Conservation (phyloP, 1,284 basidiomycete species). For the Leucoagaricus sp. region DNA sequence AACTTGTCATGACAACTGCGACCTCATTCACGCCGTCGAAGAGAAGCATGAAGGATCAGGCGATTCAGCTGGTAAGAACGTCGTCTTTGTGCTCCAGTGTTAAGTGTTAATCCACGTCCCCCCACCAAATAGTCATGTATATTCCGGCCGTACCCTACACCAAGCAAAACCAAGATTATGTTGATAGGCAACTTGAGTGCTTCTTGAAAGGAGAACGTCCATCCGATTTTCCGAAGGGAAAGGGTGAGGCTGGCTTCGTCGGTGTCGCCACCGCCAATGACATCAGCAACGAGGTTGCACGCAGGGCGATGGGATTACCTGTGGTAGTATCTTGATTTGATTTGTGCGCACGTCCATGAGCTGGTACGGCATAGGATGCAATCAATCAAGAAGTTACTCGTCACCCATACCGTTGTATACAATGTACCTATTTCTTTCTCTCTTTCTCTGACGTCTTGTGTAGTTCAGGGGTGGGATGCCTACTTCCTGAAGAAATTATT, state of each 20-base stretch:
- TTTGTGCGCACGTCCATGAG: no score
- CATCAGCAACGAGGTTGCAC: conserved; percentile 44
- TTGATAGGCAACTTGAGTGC: conserved; percentile 58
- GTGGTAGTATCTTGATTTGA: no score
- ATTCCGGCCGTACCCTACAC: conserved; percentile 80
- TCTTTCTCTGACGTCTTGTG: no score
- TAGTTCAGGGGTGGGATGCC: no score
- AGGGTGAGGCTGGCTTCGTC: conserved; percentile 52
- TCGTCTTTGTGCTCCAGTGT: neutral
- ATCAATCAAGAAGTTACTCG: no score
- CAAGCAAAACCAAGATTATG: conserved; percentile 57
- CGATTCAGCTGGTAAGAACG: conserved; percentile 59
- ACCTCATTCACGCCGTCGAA: conserved; percentile 84
- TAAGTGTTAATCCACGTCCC: neutral
- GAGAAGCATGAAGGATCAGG: conserved; percentile 61
- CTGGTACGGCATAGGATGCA: no score
- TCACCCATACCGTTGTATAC: no score
- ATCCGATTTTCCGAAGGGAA: conserved; percentile 71
- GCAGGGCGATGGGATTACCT: conserved; percentile 59
- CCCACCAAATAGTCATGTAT: conserved; percentile 81
- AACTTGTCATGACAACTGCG: no score
- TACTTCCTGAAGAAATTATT: no score
- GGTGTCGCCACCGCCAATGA: conserved; percentile 52
- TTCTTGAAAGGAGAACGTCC: conserved; percentile 65
- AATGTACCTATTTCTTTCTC: no score